A percentile compares a stretch with the other conserved stretches of the same genome.
These are phyloP conservation scores for Lignosus rhinocerotis DNA, from an alignment of 1,284 basidiomycete genomes.

Conservation along the genomic window DNA sequence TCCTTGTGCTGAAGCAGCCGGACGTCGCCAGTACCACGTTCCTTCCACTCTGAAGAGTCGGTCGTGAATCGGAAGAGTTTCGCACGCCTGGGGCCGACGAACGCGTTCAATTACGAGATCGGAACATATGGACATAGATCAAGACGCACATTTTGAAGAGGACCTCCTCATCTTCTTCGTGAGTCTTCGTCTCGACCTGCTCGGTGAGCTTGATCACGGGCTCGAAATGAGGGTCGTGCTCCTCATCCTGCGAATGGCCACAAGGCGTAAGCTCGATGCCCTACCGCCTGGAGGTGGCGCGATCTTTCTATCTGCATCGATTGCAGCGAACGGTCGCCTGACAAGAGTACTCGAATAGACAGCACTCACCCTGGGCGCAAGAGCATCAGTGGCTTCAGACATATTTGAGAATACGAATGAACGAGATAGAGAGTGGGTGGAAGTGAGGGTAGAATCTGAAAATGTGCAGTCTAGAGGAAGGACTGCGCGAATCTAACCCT, in stretches of 20 bases:
- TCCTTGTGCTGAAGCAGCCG: slow-evolving; percentile 87
- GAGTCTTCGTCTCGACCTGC: slow-evolving; percentile 92
- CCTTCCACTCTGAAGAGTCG: slow-evolving; percentile 91
- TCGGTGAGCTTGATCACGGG: slow-evolving; percentile 98
- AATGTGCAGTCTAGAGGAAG: slow-evolving; percentile 30
- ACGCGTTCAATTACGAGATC: slow-evolving; percentile 10
- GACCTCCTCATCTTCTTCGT: slow-evolving; percentile 93
- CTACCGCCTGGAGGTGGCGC: slow-evolving; percentile 15
- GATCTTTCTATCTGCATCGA: slow-evolving; percentile 30
- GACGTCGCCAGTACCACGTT: slow-evolving; percentile 92
- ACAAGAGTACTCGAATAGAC: slow-evolving; percentile 5
- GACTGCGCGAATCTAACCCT: slow-evolving; percentile 22
- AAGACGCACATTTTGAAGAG: slow-evolving; percentile 92
- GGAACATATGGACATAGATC: slow-evolving; percentile 28
- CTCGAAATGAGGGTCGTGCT: slow-evolving; percentile 91
- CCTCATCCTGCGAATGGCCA: slow-evolving; percentile 63
- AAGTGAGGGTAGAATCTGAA: slow-evolving; percentile 35
- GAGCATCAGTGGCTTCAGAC: slow-evolving; percentile 59
- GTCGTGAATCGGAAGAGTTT: slow-evolving; percentile 97
- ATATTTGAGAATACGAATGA: slow-evolving; percentile 39
- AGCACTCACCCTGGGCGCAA: slow-evolving; percentile 65
- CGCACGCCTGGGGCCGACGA: slow-evolving; percentile 71
- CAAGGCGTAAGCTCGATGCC: slow-evolving; percentile 15
- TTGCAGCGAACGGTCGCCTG: slow-evolving; percentile 23
- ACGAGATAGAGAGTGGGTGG: slow-evolving; percentile 20